Percentiles rank a stretch among this genome's conserved stretches.
Evolutionary conservation across 306 rosid species (phyloP).

Genomic region (Dryas alaskensis): DNA sequence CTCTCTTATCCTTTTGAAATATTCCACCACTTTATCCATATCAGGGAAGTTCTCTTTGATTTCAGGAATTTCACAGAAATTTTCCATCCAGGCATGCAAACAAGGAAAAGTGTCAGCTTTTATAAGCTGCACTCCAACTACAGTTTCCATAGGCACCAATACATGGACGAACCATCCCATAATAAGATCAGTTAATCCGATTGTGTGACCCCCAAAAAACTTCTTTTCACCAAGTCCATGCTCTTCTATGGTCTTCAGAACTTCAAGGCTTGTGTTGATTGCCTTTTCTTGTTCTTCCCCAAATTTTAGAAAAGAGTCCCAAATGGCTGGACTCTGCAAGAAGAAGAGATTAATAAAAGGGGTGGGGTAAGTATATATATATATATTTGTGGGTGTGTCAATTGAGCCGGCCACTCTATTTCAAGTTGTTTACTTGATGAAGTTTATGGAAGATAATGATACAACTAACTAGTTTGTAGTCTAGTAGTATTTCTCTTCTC

Average conservation of each 20-base stretch:
- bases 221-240: constrained; percentile 31
- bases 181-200: neutral
- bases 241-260: constrained; percentile 30
- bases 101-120: neutral
- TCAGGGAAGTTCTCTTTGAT: neutral
- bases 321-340: too few species aligned
- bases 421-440: too few species aligned
- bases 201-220: constrained; percentile 33
- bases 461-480: too few species aligned
- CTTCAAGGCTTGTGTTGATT: constrained; percentile 14
- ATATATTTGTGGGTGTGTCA: too few species aligned
- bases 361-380: too few species aligned
- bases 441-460: too few species aligned
- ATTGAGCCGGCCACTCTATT: too few species aligned
- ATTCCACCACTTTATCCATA: neutral
- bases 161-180: neutral
- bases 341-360: too few species aligned
- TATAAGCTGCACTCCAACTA: neutral
- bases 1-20: neutral
- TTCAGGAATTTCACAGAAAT: neutral
- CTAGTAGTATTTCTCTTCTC: too few species aligned
- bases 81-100: neutral
- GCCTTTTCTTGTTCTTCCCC: constrained; percentile 28
- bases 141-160: neutral
- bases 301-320: too few species aligned